A percentile compares a stretch with the other conserved stretches of the same genome.
phyloP scores from a whole-genome alignment of 768 basidiomycete species.

The Tulasnella sp. region DNA sequence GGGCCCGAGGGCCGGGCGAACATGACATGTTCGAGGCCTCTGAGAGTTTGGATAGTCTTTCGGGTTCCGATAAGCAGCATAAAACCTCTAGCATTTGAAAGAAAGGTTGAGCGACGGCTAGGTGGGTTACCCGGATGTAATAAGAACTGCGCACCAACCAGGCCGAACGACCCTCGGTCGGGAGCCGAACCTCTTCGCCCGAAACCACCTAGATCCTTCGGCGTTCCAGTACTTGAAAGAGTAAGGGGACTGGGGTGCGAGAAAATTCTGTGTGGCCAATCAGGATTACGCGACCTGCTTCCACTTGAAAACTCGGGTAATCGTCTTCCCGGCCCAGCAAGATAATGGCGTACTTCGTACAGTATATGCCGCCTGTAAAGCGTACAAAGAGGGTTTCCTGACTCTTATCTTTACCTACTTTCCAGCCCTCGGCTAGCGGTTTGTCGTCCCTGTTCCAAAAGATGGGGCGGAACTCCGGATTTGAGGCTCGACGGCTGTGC shows the following conservation, averaged over 20 bases:
- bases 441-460: neutral
- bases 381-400: neutral
- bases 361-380: neutral
- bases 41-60: too few relatives aligned
- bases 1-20: too few relatives aligned
- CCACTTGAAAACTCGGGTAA: neutral
- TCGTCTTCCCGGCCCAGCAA: neutral
- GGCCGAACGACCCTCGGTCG: too few relatives aligned
- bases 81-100: too few relatives aligned
- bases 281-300: neutral
- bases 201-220: too few relatives aligned
- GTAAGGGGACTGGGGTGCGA: neutral
- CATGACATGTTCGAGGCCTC: too few relatives aligned
- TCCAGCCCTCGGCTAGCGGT: neutral
- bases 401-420: neutral
- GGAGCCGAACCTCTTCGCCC: too few relatives aligned
- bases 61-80: too few relatives aligned
- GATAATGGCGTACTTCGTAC: neutral
- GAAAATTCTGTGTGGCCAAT: neutral
- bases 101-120: too few relatives aligned
- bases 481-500: neutral
- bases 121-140: too few relatives aligned
- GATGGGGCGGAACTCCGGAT: neutral
- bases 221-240: neutral
- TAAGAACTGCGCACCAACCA: too few relatives aligned